These are phyloP conservation scores for Puccinia polysora DNA, from an alignment of 1,284 basidiomycete genomes.

Conservation along the genomic window DNA sequence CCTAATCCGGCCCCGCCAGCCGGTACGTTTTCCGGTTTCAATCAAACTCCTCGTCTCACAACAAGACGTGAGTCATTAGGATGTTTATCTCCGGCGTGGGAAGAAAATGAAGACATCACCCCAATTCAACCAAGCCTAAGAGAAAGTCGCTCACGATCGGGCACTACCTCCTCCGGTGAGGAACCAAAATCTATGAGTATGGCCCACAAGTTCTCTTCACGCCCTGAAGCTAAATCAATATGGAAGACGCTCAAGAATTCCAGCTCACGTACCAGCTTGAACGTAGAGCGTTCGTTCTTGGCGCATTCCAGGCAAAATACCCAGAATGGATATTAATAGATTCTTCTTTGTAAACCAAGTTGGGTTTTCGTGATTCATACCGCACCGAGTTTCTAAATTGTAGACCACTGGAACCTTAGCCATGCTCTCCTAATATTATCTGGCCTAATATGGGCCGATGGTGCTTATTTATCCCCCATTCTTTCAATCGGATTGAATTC, in stretches of 20 bases:
- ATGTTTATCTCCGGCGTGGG: not conserved
- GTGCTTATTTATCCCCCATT: no score
- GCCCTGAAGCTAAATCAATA: slow-evolving; percentile 5
- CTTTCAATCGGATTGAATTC: no score
- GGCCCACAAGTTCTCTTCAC: not conserved
- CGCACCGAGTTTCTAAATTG: no score
- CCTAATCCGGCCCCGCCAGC: not conserved
- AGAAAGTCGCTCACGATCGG: not conserved
- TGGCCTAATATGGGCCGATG: no score
- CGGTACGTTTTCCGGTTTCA: not conserved
- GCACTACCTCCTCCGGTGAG: not conserved
- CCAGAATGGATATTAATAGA: no score
- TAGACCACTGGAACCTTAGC: no score
- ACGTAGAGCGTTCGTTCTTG: no score
- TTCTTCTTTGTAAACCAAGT: no score
- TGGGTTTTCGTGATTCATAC: no score
- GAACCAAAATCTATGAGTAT: not conserved
- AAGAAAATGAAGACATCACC: not conserved
- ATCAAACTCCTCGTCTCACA: not conserved
- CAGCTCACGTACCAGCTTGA: no score
- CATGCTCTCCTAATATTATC: no score
- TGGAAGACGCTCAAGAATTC: slow-evolving; percentile 24
- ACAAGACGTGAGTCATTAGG: not conserved
- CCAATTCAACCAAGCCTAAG: not conserved
- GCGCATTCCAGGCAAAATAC: no score